Percentiles rank a stretch among this genome's conserved stretches.
Evolutionary conservation across 2,329 filamentous ascomycete genomes (phyloP).

Genomic region (Lomentospora prolificans): DNA sequence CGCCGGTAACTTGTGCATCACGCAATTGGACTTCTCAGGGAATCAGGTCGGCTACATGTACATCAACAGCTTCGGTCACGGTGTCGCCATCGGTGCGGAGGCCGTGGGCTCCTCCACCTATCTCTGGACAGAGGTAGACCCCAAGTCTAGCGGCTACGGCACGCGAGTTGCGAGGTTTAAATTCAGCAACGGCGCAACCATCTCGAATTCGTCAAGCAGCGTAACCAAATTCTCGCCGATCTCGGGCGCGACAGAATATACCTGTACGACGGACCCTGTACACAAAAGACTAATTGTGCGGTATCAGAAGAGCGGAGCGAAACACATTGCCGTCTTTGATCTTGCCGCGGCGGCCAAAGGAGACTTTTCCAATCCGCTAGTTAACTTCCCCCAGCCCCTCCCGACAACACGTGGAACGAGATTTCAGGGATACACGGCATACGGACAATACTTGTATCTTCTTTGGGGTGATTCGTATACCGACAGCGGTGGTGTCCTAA

Average conservation of each 20-base stretch:
- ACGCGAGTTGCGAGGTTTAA: constrained; percentile 8
- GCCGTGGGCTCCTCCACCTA: constrained; percentile 8
- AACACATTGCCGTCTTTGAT: constrained; percentile 8
- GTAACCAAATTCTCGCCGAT: constrained; percentile 8
- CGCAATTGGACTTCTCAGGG: constrained; percentile 10
- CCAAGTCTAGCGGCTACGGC: constrained; percentile 7
- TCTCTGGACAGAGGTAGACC: constrained; percentile 10
- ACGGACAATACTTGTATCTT: constrained; percentile 9
- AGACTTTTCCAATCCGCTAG: constrained; percentile 1
- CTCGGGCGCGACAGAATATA: not conserved
- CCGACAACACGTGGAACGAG: not conserved
- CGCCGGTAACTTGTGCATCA: constrained; percentile 8
- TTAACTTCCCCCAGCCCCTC: not conserved
- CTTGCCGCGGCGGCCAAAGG: constrained; percentile 1
- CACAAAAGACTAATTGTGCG: constrained; percentile 7
- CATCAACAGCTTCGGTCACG: constrained; percentile 9
- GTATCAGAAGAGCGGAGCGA: constrained; percentile 2
- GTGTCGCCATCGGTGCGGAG: constrained; percentile 9
- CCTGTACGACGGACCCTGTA: constrained; percentile 6
- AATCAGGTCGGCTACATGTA: constrained; percentile 10
- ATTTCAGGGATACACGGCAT: constrained; percentile 10
- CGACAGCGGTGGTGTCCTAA: constrained; percentile 7
- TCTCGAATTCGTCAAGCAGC: not conserved
- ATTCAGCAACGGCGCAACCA: constrained; percentile 6
- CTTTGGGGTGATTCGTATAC: constrained; percentile 9